Conservation (phyloP, 306 rosid genomes). For the Abrus pulchellus region DNA sequence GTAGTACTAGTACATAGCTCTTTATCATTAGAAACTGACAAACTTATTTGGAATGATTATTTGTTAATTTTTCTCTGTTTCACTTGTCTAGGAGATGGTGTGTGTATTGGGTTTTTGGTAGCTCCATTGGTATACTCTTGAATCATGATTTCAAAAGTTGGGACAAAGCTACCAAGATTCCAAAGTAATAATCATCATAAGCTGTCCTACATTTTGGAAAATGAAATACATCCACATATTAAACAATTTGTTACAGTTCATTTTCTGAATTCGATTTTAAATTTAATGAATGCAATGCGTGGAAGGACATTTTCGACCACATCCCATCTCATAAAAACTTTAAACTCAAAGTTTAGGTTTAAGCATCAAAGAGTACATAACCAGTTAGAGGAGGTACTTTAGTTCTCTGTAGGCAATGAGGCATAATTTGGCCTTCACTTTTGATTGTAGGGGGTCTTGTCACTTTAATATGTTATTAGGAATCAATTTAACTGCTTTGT, state of each 20-base stretch:
- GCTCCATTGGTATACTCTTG: slow-evolving; percentile 18
- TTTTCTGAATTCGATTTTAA: slow-evolving; percentile 15
- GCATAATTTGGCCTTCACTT: slow-evolving; percentile 49
- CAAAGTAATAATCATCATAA: slow-evolving; percentile 37
- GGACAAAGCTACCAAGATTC: slow-evolving; percentile 33
- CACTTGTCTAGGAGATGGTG: not conserved
- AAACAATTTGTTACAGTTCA: slow-evolving; percentile 27
- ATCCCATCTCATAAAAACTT: slow-evolving; percentile 11
- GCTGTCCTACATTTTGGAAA: slow-evolving; percentile 30
- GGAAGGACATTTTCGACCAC: slow-evolving; percentile 41
- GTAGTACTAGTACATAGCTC: slow-evolving; percentile 1
- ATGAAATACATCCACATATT: slow-evolving; percentile 25
- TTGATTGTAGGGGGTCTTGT: slow-evolving; percentile 44
- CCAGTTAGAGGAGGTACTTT: not conserved
- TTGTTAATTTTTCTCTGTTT: slow-evolving; percentile 13
- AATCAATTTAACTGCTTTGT: slow-evolving; percentile 39
- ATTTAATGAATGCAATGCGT: slow-evolving; percentile 12
- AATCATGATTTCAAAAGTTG: slow-evolving; percentile 38
- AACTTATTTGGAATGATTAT: slow-evolving; percentile 6
- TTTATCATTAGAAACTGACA: slow-evolving; percentile 44
- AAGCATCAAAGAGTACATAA: slow-evolving; percentile 23
- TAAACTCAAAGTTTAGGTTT: slow-evolving; percentile 25
- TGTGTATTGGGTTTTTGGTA: slow-evolving; percentile 5
- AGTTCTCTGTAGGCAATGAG: slow-evolving; percentile 3
- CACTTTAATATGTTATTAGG: slow-evolving; percentile 39